Evolutionary conservation across 805 yeast species (phyloP).

Genomic region (Saccharomycopsis sp.): DNA sequence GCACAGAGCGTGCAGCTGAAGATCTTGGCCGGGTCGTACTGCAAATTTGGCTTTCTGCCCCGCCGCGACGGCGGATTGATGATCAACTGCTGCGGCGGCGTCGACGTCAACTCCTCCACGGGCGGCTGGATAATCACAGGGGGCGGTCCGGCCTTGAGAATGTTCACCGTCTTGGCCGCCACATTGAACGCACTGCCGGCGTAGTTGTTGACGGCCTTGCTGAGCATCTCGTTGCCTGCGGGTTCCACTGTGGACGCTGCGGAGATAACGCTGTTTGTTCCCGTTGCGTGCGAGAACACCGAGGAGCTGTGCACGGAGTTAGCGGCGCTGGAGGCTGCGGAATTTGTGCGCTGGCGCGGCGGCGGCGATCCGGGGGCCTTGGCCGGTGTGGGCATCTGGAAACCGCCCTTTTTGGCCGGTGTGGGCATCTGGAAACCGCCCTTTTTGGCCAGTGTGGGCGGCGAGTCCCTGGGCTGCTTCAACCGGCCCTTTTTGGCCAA

Average conservation of each 20-base stretch:
- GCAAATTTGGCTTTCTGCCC: slow-evolving; percentile 59
- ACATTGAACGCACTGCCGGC: neutral
- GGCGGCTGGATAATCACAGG: slow-evolving; percentile 29
- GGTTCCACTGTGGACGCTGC: neutral
- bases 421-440: neutral
- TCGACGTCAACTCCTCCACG: slow-evolving; percentile 27
- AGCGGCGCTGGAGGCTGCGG: slow-evolving; percentile 4
- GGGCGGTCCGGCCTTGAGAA: neutral
- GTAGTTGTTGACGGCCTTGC: neutral
- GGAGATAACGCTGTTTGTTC: slow-evolving; percentile 9
- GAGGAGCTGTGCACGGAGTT: slow-evolving; percentile 9
- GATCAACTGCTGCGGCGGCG: slow-evolving; percentile 12
- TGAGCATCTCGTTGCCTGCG: neutral
- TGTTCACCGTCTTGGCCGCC: neutral
- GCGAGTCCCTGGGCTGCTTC: too few relatives aligned
- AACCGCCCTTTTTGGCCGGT: neutral
- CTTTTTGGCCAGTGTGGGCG: neutral
- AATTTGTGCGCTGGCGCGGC: neutral
- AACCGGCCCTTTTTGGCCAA: neutral
- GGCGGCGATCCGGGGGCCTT: neutral
- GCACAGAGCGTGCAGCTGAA: slow-evolving; percentile 60
- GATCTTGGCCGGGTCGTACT: slow-evolving; percentile 50
- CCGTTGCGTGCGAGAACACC: slow-evolving; percentile 8
- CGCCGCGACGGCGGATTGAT: slow-evolving; percentile 36
- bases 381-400: neutral